Conservation (phyloP, 176 grass and related monocot species). For the Poa annua region DNA sequence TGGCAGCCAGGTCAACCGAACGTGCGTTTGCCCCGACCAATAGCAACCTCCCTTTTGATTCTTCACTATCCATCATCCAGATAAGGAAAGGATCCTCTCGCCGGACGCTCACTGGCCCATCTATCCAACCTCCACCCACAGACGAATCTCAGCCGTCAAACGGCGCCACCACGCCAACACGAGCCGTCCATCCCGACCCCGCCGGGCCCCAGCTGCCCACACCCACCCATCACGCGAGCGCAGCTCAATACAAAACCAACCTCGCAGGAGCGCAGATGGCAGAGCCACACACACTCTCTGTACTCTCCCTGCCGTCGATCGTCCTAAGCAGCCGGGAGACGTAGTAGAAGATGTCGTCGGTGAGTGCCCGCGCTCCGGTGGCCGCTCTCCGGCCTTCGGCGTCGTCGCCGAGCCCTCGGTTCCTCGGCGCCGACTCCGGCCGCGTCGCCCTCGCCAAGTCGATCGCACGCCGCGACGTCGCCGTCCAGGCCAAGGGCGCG, state of each 20-base stretch:
- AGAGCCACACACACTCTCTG: neutral
- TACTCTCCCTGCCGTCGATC: neutral
- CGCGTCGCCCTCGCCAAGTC: slow-evolving; percentile 31
- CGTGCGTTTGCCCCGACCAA: slow-evolving; percentile 23
- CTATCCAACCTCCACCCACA: neutral
- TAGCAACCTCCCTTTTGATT: slow-evolving; percentile 44
- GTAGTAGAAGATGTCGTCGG: slow-evolving; percentile 51
- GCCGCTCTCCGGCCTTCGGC: slow-evolving; percentile 44
- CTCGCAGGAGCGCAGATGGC: neutral
- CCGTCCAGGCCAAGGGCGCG: slow-evolving; percentile 64
- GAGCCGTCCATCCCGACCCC: neutral
- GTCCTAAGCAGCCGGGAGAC: neutral
- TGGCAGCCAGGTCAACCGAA: slow-evolving; percentile 34
- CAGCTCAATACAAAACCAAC: slow-evolving; percentile 48
- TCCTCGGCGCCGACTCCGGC: slow-evolving; percentile 41
- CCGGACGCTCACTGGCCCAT: slow-evolving; percentile 16
- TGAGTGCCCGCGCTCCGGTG: slow-evolving; percentile 47
- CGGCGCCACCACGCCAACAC: neutral
- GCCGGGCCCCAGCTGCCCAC: slow-evolving; percentile 20
- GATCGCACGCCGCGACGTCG: slow-evolving; percentile 34
- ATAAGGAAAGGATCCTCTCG: slow-evolving; percentile 59
- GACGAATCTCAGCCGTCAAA: slow-evolving; percentile 29
- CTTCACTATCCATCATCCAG: slow-evolving; percentile 36
- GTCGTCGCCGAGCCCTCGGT: slow-evolving; percentile 35
- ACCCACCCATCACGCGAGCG: neutral